Conservation (phyloP, 805 yeast species). For the Saccharomycopsis javanensis region DNA sequence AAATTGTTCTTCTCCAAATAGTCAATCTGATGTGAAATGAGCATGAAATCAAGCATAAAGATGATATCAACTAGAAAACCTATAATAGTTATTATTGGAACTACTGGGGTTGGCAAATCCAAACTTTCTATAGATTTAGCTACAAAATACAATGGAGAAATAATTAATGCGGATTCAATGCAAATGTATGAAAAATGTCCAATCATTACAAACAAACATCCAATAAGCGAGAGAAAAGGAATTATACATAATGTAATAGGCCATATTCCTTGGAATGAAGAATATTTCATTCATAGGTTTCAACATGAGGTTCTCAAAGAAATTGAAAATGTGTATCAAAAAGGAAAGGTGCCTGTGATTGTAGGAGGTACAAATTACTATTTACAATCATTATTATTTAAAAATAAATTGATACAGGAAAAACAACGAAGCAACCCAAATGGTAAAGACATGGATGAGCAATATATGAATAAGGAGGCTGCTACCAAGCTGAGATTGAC, state of each 20-base stretch:
- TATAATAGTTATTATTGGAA: slow-evolving; percentile 69
- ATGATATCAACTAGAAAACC: background rate
- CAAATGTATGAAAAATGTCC: slow-evolving; percentile 74
- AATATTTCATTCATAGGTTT: slow-evolving; percentile 73
- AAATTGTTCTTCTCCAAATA: no score
- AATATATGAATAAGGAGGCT: slow-evolving; percentile 7
- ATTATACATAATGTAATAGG: slow-evolving; percentile 82
- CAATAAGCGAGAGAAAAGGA: slow-evolving; percentile 63
- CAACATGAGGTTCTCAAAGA: slow-evolving; percentile 40
- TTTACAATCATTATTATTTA: slow-evolving; percentile 64
- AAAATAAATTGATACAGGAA: slow-evolving; percentile 46
- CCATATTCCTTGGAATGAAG: slow-evolving; percentile 71
- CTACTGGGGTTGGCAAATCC: slow-evolving; percentile 96
- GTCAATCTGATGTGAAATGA: no score
- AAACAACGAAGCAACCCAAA: slow-evolving; percentile 1
- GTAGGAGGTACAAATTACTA: slow-evolving; percentile 98
- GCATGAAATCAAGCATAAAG: background rate
- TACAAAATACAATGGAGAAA: slow-evolving; percentile 66
- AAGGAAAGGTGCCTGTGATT: slow-evolving; percentile 73
- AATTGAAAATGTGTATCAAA: slow-evolving; percentile 52
- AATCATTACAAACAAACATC: slow-evolving; percentile 87
- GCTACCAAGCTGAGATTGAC: slow-evolving; percentile 20
- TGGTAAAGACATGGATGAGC: background rate
- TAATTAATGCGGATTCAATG: slow-evolving; percentile 95
- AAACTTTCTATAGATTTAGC: slow-evolving; percentile 77